A percentile compares a stretch with the other conserved stretches of the same genome.
Evolutionary conservation across 345 rosid genomes (phyloP).

Genomic region (Citrus unshiu): DNA sequence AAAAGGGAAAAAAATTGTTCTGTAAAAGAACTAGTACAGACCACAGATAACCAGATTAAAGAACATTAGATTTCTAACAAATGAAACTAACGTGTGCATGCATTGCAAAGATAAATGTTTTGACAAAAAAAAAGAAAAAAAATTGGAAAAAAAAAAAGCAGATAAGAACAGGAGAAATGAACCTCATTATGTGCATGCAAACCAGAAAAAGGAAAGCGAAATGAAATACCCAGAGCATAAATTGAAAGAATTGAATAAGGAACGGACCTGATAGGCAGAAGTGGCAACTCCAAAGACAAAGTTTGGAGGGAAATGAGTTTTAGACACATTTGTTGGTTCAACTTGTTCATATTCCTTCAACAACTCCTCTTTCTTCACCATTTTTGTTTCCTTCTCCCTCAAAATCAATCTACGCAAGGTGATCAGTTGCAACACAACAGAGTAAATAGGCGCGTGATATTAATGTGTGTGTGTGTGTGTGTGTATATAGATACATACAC

Average conservation of each 20-base stretch:
- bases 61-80: background rate
- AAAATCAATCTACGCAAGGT: background rate
- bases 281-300: slow-evolving; percentile 68
- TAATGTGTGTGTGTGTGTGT: no score
- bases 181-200: background rate
- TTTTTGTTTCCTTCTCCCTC: background rate
- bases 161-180: no score
- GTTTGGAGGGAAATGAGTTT: slow-evolving; percentile 45
- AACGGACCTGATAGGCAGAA: slow-evolving; percentile 51
- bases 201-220: background rate
- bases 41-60: background rate
- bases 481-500: accelerated
- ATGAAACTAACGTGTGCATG: background rate
- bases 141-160: background rate
- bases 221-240: slow-evolving; percentile 7
- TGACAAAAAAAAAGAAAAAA: background rate
- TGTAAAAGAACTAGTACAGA: background rate
- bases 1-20: background rate
- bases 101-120: background rate
- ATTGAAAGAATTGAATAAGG: background rate
- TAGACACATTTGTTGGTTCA: slow-evolving; percentile 11
- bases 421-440: background rate
- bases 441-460: background rate
- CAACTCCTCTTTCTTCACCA: slow-evolving; percentile 32
- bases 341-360: slow-evolving; percentile 10